Conservation (phyloP, 257 asterid species). For the Haberlea rhodopensis region DNA sequence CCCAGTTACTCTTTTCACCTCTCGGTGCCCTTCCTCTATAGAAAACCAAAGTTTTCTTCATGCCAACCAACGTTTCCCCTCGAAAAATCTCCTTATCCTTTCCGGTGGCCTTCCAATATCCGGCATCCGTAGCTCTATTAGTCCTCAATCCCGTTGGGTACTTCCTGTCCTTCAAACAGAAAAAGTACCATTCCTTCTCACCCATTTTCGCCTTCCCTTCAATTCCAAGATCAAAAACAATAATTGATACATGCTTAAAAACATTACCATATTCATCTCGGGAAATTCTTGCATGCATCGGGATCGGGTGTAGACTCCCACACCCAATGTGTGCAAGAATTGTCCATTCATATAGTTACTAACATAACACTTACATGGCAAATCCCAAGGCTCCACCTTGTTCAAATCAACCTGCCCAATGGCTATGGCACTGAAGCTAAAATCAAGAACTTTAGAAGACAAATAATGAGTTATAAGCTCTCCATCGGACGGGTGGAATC, state of each 20-base stretch:
- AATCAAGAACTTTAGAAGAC: constrained; percentile 44
- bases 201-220: constrained; percentile 79
- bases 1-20: constrained; percentile 72
- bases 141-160: constrained; percentile 79
- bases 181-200: constrained; percentile 74
- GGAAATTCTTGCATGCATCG: too few relatives aligned
- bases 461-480: constrained; percentile 70
- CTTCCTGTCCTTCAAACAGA: constrained; percentile 65
- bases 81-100: constrained; percentile 62
- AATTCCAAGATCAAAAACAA: background rate
- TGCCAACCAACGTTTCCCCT: constrained; percentile 51
- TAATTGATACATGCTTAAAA: too few relatives aligned
- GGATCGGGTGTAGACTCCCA: too few relatives aligned
- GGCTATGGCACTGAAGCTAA: constrained; percentile 36
- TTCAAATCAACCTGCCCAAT: constrained; percentile 77
- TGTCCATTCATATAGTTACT: background rate
- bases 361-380: constrained; percentile 58
- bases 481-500: constrained; percentile 75
- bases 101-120: constrained; percentile 86
- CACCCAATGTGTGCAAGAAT: background rate
- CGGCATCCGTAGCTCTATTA: constrained; percentile 72
- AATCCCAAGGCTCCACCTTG: constrained; percentile 85
- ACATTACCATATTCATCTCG: background rate
- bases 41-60: constrained; percentile 77
- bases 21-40: constrained; percentile 72